Base-by-base conservation (phyloP, 164 flowering plant species). In the Piper betle region DNA sequence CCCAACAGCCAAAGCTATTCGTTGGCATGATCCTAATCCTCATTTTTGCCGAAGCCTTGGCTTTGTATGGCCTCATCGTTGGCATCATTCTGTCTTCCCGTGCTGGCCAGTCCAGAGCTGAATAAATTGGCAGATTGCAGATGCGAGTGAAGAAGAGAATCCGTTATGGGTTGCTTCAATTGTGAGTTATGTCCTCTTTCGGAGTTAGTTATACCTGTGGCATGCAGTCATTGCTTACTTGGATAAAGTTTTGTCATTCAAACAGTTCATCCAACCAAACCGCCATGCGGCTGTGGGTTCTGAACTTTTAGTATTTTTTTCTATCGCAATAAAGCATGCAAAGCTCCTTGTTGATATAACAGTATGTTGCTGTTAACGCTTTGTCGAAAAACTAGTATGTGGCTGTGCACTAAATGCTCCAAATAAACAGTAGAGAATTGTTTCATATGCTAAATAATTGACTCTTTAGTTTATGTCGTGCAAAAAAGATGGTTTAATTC, bases 1-100 rank as follows among this genome's bases (percentile, higher is more conserved):
- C 94, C 39, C 94, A 87, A 65, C 94, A 87, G 65, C 94, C 94
- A 40, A 87, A 87, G 78, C 94, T 86, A 57, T 84, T 86, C 62
- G 90, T 84, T 63, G 94, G 94, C 25, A 86, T 86, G 94, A 84
- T 86, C 62, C 90, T 86, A 64, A 86, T 86, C 69, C 94, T 86
- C 69, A 86, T 86, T 65, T 86, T 86, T 70, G 93, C 93, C 66
- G 93, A 86, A 76, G 93, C 93, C 0, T 75, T 86, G 64, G 94
- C 94, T 40, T 65, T 86, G 39, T 86, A 86, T 62, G 94, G 94
- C 37, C 86, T 86, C 65, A 87, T 87, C 72, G 94, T 87, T 61
- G 94, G 94, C 64, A 87, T 87, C 73, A 87, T 87, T 74, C 82
- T 87, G 42, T 87, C 94, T 33, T 87, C 94, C 53, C 80, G 94